Percentiles rank a stretch among this genome's conserved stretches.
phyloP scores from a whole-genome alignment of 2,329 filamentous ascomycete species.

The Dactylonectria estremocensis region DNA sequence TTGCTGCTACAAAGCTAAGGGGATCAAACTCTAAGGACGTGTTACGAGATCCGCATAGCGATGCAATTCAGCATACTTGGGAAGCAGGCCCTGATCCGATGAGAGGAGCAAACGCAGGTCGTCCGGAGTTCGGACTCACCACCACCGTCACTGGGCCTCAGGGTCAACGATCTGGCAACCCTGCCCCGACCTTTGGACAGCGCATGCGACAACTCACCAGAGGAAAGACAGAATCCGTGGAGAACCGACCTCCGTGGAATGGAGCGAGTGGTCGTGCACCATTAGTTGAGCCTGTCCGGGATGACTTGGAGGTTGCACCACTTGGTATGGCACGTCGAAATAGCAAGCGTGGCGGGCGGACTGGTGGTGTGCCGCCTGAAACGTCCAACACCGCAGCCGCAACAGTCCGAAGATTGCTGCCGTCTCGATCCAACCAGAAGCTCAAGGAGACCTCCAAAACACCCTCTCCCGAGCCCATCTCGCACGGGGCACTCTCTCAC shows the following conservation, averaged over 20 bases:
- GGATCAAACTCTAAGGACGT: constrained; percentile 53
- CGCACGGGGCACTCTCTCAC: constrained; percentile 40
- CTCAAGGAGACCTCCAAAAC: constrained; percentile 48
- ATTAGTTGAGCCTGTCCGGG: constrained; percentile 75
- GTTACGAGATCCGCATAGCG: constrained; percentile 33
- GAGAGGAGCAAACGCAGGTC: constrained; percentile 22
- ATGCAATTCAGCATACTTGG: constrained; percentile 39
- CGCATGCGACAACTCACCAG: constrained; percentile 53
- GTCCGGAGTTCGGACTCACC: constrained; percentile 42
- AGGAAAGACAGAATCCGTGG: constrained; percentile 56
- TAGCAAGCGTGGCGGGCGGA: constrained; percentile 58
- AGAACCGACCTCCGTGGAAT: constrained; percentile 75
- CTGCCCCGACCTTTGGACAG: constrained; percentile 51
- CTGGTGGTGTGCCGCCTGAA: constrained; percentile 54
- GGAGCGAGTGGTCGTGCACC: constrained; percentile 79
- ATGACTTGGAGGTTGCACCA: constrained; percentile 70
- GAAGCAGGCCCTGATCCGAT: constrained; percentile 28
- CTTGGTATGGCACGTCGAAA: constrained; percentile 69
- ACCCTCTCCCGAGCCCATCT: constrained; percentile 40
- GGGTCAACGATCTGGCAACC: constrained; percentile 43
- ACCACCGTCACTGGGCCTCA: constrained; percentile 47
- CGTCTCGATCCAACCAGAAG: constrained; percentile 53
- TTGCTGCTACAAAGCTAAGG: constrained; percentile 54
- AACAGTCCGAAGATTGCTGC: constrained; percentile 55
- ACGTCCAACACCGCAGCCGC: constrained; percentile 48